Evolutionary conservation across 1,284 basidiomycete genomes (phyloP), one percentile per base, ranked within the genome.

Genomic region (Cryptococcus sp.): DNA sequence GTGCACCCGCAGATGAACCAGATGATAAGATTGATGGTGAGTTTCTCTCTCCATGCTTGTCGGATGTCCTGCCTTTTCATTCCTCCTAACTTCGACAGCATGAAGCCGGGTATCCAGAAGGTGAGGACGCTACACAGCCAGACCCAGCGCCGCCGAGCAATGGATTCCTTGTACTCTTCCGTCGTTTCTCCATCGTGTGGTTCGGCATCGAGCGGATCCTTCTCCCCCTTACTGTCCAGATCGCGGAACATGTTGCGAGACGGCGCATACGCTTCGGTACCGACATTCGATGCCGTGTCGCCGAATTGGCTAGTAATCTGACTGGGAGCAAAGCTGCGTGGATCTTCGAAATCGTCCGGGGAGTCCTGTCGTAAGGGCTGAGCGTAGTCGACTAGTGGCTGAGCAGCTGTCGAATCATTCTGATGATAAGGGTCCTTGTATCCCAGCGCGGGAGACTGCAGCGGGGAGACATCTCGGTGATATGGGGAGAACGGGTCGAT

Each of bases 1-100:
- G 93, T 88, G 69, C 86, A 87, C 22, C 79, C 87, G 72, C 93
- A 98, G 53, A 91, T 83, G 73, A 97, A 88, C 94, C 94, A 98
- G 72, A 99, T 98, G 79, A 98, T 84, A 61, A 96, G 79, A 80
- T 99, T 98, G 77, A 98, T 86, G 3, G 94, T 91, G 1, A 99
- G 83, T 81, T 98, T 99, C 80, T 99, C 95, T 67, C 94, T 82
- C 95, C 94, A 98, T 0, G 95, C 95, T 80, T 98, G 93, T 46
- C 90, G 87, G 44, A 99, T 84, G 71, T 99, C 96, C 61, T 89
- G 80, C 13, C 94, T 88, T 81, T 97, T 97, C 90, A 99, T 93
- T 22, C 91, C 84, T 1, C 91, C 91, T 56, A 91, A 71, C 75
- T 84, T 87, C 17, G 79, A 81, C 47, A 99, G 81, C 53, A 88